Percentiles rank a stretch among this genome's conserved stretches.
Evolutionary conservation across 169 alveolate genomes (phyloP).

Genomic region (Plasmodium sp.): DNA sequence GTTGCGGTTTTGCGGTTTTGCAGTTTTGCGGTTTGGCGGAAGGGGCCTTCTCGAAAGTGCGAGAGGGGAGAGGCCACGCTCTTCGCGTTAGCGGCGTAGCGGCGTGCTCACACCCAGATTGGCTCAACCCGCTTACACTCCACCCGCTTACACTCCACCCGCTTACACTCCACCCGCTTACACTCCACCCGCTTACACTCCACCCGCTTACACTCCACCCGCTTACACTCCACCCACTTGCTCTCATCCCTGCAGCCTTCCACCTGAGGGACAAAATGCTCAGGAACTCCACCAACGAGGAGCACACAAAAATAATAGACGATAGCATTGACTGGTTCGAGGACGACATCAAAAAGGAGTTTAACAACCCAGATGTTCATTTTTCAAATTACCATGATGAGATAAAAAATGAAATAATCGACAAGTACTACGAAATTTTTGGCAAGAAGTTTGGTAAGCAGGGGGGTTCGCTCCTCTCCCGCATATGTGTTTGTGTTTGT

Average conservation of each 20-base stretch:
- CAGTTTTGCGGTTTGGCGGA: neutral
- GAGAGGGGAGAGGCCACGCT: neutral
- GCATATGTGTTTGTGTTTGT: too few species aligned
- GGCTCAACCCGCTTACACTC: neutral
- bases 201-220: neutral
- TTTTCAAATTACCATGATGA: constrained; percentile 43
- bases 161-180: neutral
- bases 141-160: neutral
- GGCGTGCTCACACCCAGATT: neutral
- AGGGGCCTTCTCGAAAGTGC: neutral
- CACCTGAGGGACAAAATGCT: constrained; percentile 44
- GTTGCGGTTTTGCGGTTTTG: neutral
- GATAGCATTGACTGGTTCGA: constrained; percentile 73
- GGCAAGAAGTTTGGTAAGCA: constrained; percentile 19
- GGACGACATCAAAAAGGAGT: constrained; percentile 35
- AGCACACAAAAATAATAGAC: constrained; percentile 51
- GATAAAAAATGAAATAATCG: constrained; percentile 50
- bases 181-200: neutral
- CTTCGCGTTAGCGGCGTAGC: neutral
- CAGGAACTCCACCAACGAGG: constrained; percentile 31
- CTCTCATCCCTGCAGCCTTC: constrained; percentile 1
- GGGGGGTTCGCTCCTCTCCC: neutral
- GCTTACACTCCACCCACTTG: neutral
- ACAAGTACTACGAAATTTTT: constrained; percentile 52
- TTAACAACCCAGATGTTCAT: constrained; percentile 12